These are phyloP conservation scores for Solanum clarkiae DNA, from an alignment of 257 asterid genomes.

Conservation along the genomic window DNA sequence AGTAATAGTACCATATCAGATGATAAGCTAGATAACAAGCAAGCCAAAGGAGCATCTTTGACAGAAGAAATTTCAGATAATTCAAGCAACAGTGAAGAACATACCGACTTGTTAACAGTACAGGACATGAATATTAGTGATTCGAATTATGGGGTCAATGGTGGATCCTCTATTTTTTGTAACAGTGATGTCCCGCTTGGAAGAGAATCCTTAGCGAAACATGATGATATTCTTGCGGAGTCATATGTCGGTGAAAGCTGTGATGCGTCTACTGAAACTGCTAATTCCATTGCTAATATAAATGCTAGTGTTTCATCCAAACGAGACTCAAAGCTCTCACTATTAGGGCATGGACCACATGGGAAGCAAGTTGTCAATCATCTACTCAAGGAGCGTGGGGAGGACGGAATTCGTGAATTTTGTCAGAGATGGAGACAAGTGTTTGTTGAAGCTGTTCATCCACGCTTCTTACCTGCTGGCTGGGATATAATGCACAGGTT, in stretches of 20 bases:
- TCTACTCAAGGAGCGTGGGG: slow-evolving; percentile 60
- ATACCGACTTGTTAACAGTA: slow-evolving; percentile 1
- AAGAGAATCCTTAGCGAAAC: not conserved
- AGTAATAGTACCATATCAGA: slow-evolving; percentile 1
- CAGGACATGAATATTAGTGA: slow-evolving; percentile 8
- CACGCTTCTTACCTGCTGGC: slow-evolving; percentile 93
- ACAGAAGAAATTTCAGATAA: not conserved
- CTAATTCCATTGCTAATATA: not conserved
- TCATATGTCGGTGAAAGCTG: slow-evolving; percentile 14
- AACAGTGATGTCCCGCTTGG: slow-evolving; percentile 4
- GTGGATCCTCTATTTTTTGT: not conserved
- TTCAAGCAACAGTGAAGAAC: slow-evolving; percentile 22
- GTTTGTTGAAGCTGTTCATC: slow-evolving; percentile 73
- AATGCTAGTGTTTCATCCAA: slow-evolving; percentile 20
- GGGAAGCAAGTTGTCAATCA: slow-evolving; percentile 70
- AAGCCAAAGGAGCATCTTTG: not conserved
- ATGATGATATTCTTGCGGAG: not conserved
- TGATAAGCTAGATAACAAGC: slow-evolving; percentile 2
- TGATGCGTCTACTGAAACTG: slow-evolving; percentile 6
- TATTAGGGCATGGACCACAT: slow-evolving; percentile 94
- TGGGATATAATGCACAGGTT: slow-evolving; percentile 99
- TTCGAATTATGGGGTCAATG: slow-evolving; percentile 1
- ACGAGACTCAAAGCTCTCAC: slow-evolving; percentile 43
- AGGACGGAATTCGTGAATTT: slow-evolving; percentile 69
- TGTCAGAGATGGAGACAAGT: slow-evolving; percentile 94